Base-by-base conservation (phyloP, 2,329 filamentous ascomycete species). In the Paramyrothecium roridum region DNA sequence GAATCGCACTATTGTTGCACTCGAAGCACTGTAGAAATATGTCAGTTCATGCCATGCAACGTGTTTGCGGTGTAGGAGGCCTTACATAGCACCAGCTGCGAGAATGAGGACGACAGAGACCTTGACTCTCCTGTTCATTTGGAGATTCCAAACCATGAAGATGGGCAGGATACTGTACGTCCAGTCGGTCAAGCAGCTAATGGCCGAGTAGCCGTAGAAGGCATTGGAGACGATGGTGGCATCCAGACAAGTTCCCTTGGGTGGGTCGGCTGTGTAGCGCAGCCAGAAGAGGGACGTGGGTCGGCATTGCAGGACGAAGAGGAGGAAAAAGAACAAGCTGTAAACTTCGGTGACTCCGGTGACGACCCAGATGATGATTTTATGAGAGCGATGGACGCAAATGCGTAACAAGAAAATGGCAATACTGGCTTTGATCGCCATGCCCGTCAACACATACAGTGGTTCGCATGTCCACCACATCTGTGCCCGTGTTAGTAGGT, bases 1-100 rank as follows among this genome's bases (percentile, higher is more conserved):
- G 50, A 77, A 73, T 2, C 76, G 70, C 11, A 78, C 68, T 45
- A 78, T 71, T 3, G 76, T 76, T 4, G 75, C 76, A 26, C 69
- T 68, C 3, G 72, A 75, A n/a, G 72, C 72, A 61, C 73, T 66
- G 50, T 33, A 40, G 10, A n/a, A 21, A 23, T 20, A 20, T 7
- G 48, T 17, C 20, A 47, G 45, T 48, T 43, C 37, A 17, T 54
- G 30, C 51, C 48, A 23, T 22, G 37, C 45, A n/a, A 52, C 50
- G 17, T 22, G 2, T 22, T 19, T 20, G 22, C 2, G 7, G 16
- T 23, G 30, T 6, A n/a, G 16, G n/a, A 11, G 12, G 17, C 64
- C 71, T 54, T 66, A 74, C 71, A 76, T 70, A 47, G 66, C 68
- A 21, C 71, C 72, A 20, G 74, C 61, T 12, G 67, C 66, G 17